Percentiles rank a stretch among this genome's conserved stretches.
Conservation (phyloP, 1,139 yeast species). For the Geotrichum macrosporum region DNA sequence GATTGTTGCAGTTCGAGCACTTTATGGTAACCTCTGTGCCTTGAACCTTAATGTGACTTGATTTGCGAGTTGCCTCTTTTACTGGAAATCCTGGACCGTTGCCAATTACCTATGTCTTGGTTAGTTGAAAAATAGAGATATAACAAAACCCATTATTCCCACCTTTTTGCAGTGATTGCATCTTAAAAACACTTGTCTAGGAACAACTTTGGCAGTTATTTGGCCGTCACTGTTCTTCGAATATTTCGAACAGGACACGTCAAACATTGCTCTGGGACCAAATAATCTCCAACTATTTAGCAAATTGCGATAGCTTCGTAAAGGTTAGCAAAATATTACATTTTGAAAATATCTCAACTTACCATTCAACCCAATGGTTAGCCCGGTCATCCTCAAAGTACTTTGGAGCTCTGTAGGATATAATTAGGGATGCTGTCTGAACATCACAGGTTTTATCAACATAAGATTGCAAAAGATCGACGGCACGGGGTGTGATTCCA, state of each 20-base stretch:
- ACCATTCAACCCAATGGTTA: slow-evolving; percentile 62
- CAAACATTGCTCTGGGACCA: slow-evolving; percentile 73
- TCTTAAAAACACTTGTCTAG: slow-evolving; percentile 74
- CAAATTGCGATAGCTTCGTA: slow-evolving; percentile 51
- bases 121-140: background rate
- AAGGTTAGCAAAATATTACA: slow-evolving; percentile 31
- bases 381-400: slow-evolving; percentile 68
- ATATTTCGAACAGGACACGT: slow-evolving; percentile 67
- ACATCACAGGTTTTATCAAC: slow-evolving; percentile 88
- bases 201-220: slow-evolving; percentile 49
- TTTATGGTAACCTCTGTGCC: slow-evolving; percentile 22
- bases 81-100: slow-evolving; percentile 5
- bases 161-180: slow-evolving; percentile 74
- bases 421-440: slow-evolving; percentile 83
- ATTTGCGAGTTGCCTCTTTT: slow-evolving; percentile 1
- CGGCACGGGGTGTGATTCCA: slow-evolving; percentile 77
- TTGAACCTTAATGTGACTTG: slow-evolving; percentile 12
- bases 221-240: slow-evolving; percentile 53
- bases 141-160: slow-evolving; percentile 19
- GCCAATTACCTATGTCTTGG: background rate
- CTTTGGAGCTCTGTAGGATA: slow-evolving; percentile 77
- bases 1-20: slow-evolving; percentile 84
- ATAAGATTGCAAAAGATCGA: slow-evolving; percentile 77
- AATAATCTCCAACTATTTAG: slow-evolving; percentile 84
- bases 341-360: background rate